Evolutionary conservation across 2,329 filamentous ascomycete species (phyloP), one percentile per base, ranked within the genome.

Genomic region (Fusarium lyarnte): DNA sequence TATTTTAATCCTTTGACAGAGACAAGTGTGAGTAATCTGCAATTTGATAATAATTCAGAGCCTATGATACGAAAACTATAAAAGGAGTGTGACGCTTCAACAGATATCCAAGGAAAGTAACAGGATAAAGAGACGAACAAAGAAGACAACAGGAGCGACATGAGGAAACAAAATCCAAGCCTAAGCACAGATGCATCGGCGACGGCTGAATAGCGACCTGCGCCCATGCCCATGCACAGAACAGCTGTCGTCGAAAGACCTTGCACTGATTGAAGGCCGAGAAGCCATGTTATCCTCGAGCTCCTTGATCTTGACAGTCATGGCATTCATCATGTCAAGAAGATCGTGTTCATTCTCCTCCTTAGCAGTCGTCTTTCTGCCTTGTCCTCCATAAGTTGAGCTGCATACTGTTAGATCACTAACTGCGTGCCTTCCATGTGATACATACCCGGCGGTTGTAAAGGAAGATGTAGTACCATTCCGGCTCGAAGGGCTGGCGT

Each of bases 121-220:
- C 17, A 19, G 19, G 12, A 3, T 0, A 16, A 35, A 27, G 2
- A 14, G 7, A 0, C 2, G 14, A 5, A 17, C 9, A 1, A 8
- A 38, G 9, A 1, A 12, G 8, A n/a, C 8, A 3, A 4, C 2
- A 13, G 13, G 5, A 38, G 16, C 3, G 19, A 35, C 1, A 13
- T 25, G 8, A 2, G 6, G 16, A 3, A 13, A 0, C 0, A 19
- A 2, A 19, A 0, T 1, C 6, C 8, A 9, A 11, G 0, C 5
- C 36, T 54, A 54, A 4, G 6, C 1, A 13, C 53, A 57, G 7
- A 33, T 57, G 4, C 53, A 57, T 17, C 53, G 53, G 14, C 53
- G 53, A 12, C 53, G 29, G 10, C 53, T 9, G 8, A 57, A 35
- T 1, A 57, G 8, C 4, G 53, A 47, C 2, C 38, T 31, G 6